Evolutionary conservation across 441 rosid species (phyloP).

Genomic region (Macaranga tanarius): DNA sequence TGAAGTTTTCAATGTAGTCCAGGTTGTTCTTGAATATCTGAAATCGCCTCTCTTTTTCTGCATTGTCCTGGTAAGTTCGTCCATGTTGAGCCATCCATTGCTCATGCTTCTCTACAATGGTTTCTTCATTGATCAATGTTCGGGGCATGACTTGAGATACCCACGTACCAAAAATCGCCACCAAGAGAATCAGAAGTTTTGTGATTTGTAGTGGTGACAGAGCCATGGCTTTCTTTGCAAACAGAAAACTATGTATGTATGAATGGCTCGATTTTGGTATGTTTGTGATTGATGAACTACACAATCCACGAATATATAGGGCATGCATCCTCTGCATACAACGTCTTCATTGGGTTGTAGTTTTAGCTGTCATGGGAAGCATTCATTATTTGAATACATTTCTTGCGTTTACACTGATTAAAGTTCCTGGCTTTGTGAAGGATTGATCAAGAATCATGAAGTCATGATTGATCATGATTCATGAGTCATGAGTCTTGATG

Average conservation of each 20-base stretch:
- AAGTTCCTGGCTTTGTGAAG: no score
- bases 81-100: conserved; percentile 13
- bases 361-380: no score
- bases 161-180: not conserved
- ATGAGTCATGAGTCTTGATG: no score
- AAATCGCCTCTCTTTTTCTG: conserved; percentile 3
- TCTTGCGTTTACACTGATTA: no score
- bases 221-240: not conserved
- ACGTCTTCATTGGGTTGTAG: no score
- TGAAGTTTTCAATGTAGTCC: conserved; percentile 1
- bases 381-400: no score
- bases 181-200: not conserved
- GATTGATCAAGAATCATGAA: no score
- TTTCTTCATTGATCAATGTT: not conserved
- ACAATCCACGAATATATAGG: no score
- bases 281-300: not conserved
- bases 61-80: not conserved
- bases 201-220: not conserved
- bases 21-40: conserved; percentile 12
- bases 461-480: no score
- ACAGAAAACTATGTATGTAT: not conserved
- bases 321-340: no score
- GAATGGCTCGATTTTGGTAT: not conserved
- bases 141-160: not conserved
- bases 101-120: conserved; percentile 5